Evolutionary conservation across 2,329 filamentous ascomycete species (phyloP).

Genomic region (Stachybotrys echinatus): DNA sequence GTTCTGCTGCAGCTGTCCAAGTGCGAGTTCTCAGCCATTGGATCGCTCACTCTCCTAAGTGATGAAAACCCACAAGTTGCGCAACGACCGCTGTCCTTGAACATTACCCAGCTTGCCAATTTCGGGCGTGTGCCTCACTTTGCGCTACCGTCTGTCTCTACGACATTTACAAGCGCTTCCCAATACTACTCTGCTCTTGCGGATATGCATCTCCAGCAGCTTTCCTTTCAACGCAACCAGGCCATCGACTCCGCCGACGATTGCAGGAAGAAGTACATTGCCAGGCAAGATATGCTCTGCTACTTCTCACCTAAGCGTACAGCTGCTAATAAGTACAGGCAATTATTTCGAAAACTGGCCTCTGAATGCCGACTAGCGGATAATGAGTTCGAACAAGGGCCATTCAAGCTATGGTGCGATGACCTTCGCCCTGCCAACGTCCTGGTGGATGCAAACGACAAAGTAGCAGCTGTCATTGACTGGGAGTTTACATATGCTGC

Average conservation of each 20-base stretch:
- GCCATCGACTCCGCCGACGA: conserved; percentile 26
- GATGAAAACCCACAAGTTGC: background rate
- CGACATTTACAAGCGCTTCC: background rate
- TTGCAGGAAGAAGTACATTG: conserved; percentile 32
- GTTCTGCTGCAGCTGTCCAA: background rate
- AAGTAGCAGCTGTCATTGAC: conserved; percentile 25
- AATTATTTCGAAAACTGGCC: conserved; percentile 27
- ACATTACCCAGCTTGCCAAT: background rate
- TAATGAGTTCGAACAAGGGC: conserved; percentile 11
- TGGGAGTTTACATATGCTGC: conserved; percentile 33
- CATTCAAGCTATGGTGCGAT: conserved; percentile 20
- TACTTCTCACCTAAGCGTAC: too few species aligned
- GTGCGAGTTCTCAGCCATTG: background rate
- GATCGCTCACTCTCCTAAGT: background rate
- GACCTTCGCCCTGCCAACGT: conserved; percentile 9
- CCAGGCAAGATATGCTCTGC: conserved; percentile 7
- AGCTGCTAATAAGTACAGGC: background rate
- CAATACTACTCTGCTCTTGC: conserved; percentile 29
- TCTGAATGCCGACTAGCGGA: conserved; percentile 8
- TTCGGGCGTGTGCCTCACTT: background rate
- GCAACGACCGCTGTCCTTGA: background rate
- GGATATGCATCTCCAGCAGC: conserved; percentile 30
- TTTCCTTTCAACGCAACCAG: conserved; percentile 33
- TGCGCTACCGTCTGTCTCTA: background rate
- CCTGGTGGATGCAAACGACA: background rate